phyloP scores from a whole-genome alignment of 1,284 basidiomycete species.

The Sanghuangporus baumii region DNA sequence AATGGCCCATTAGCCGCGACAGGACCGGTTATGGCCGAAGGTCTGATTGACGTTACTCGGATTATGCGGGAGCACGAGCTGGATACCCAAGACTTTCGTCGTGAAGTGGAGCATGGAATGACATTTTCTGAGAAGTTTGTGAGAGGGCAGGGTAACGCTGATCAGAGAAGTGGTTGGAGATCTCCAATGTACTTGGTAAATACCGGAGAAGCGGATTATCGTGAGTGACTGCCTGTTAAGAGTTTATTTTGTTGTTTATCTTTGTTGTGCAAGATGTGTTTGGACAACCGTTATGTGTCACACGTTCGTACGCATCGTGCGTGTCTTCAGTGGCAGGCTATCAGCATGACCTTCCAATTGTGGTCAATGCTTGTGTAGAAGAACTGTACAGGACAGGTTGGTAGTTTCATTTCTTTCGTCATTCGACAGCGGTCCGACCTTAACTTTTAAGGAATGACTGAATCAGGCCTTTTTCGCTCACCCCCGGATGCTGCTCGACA shows the following conservation, averaged over 20 bases:
- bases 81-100: neutral
- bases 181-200: neutral
- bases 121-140: neutral
- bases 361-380: slow-evolving; percentile 52
- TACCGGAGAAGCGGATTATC: neutral
- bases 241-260: neutral
- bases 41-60: slow-evolving; percentile 1
- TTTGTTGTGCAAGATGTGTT: slow-evolving; percentile 36
- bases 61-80: neutral
- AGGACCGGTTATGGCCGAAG: neutral
- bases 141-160: neutral
- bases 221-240: neutral
- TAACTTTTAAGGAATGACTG: slow-evolving; percentile 34
- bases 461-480: slow-evolving; percentile 42
- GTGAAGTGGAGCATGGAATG: neutral
- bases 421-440: neutral
- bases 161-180: neutral
- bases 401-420: slow-evolving; percentile 15
- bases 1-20: neutral
- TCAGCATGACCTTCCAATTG: slow-evolving; percentile 47
- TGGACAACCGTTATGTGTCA: slow-evolving; percentile 40
- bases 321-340: slow-evolving; percentile 44
- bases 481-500: slow-evolving; percentile 31
- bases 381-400: slow-evolving; percentile 53
- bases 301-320: slow-evolving; percentile 40